Evolutionary conservation across 805 yeast species (phyloP).

Genomic region (Monosporozyma aerobia): DNA sequence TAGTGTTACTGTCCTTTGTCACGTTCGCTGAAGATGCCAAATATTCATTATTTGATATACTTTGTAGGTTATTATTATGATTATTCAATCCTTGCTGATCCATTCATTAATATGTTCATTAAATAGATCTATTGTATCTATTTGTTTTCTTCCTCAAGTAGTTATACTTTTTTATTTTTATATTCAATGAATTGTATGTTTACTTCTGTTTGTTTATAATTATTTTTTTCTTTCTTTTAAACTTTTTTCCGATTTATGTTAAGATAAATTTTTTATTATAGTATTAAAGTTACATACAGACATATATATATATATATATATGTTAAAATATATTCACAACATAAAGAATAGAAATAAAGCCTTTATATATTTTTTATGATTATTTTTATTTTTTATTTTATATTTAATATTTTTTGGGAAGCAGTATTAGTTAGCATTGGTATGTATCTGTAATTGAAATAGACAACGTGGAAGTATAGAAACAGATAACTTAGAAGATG

Average conservation of each 20-base stretch:
- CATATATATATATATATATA: neutral
- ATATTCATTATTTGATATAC: neutral
- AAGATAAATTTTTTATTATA: neutral
- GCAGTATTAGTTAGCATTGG: neutral
- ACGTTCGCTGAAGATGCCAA: neutral
- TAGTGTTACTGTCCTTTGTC: slow-evolving; percentile 2
- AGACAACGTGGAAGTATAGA: too few relatives aligned
- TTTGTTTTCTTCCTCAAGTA: neutral
- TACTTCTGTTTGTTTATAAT: neutral
- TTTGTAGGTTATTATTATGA: slow-evolving; percentile 1
- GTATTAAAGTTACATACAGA: neutral
- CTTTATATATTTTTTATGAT: neutral
- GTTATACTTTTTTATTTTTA: too few relatives aligned
- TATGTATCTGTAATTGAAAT: too few relatives aligned
- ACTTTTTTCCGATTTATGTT: neutral
- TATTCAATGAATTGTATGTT: neutral
- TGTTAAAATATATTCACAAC: neutral
- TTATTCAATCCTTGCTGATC: slow-evolving; percentile 3
- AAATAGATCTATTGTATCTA: neutral
- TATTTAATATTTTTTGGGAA: neutral
- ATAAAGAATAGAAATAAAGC: neutral
- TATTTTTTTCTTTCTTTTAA: neutral
- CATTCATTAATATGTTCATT: slow-evolving; percentile 8
- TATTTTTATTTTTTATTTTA: neutral
- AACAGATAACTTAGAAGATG: neutral